Base-by-base conservation (phyloP, 2,329 filamentous ascomycete genomes). In the Colletotrichum brevisporum region DNA sequence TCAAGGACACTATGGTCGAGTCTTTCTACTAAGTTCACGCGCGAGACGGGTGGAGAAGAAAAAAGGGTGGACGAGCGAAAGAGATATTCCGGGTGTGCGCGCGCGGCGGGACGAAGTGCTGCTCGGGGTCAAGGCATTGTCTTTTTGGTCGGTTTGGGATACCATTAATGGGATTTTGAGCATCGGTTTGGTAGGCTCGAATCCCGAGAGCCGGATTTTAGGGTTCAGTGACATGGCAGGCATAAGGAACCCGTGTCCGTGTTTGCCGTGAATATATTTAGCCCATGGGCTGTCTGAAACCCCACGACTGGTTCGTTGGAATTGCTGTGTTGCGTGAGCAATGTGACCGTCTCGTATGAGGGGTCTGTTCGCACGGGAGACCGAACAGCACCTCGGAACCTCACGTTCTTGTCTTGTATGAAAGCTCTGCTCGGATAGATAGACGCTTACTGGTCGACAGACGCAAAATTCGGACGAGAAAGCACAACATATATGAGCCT, bases 1-100 rank as follows among this genome's bases (percentile, higher is more conserved):
- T 98, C 86, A 98, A 98, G 89, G 95, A 98, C 81, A 96, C 94
- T 73, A 97, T 99, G 90, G 96, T 99, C 71, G 96, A 99, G 86
- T 97, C 94, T 76, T 99, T 98, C 85, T 99, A 99, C 86, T 99
- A 88, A 87, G 24, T 16, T 45, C 3, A 8, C 10, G 5, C 21
- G 21, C 21, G 21, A 24, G 21, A 24, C 21, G 21, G 21, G 21
- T 24, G 21, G 21, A 24, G 21, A 24, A 24, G 45, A 36, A 4
- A 16, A 53, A 13, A 21, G 4, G 47, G 26, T 18, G 10, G 45
- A 43, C 26, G 16, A 24, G 21, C 21, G 21, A 24, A 24, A 24
- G 36, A n/a, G 51, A 60, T 24, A 41, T 52, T 27, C 13, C 13
- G 8, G 36, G 13, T 27, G 39, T 24, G 21, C 21, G 64, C 31